Evolutionary conservation across 2,329 filamentous ascomycete genomes (phyloP), one percentile per base, ranked within the genome.

Genomic region (Graphium sp.): DNA sequence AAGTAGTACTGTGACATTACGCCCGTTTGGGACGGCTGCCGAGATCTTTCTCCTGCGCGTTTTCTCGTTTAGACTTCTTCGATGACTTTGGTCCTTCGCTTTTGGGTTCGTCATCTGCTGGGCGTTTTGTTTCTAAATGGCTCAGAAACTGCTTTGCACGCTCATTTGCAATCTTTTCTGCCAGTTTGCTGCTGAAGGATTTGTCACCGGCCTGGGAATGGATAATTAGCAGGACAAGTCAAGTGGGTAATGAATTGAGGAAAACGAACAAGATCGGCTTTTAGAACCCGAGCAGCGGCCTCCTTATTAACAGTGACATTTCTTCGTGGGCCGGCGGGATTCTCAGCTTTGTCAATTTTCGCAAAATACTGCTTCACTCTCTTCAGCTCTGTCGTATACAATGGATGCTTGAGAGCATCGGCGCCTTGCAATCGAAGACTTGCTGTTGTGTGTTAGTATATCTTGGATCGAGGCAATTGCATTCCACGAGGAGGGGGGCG

Each of bases 301-400:
- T 71, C 68, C 41, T 79, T 85, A 45, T 94, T 69, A 36, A 81
- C 55, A 2, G 56, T 64, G 17, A 28, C 24, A 34, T 53, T 44
- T 23, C 50, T 58, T 18, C 65, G 62, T 42, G 69, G 59, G 30
- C 56, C 50, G 4, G 65, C 62, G 2, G 68, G 66, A 6, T 60
- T 64, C 50, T 94, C 84, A 4, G 72, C 66, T 10, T 62, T 59
- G 45, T 89, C 82, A 48, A 95, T 87, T 58, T 95, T 98, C 34
- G 69, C 72, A 53, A 93, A 92, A 51, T 95, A 95, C 46, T 84
- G 78, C 50, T 76, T 83, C 30, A 95, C 75, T 32, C 89, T 74
- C 33, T 72, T 76, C 36, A 98, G 66, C 56, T 98, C 89, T 6
- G 36, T 38, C 34, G 66, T 66, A 53, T 83, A 89, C 34, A 98